Conservation (phyloP, 495 filamentous ascomycete genomes). For the Elasticomyces elasticus region DNA sequence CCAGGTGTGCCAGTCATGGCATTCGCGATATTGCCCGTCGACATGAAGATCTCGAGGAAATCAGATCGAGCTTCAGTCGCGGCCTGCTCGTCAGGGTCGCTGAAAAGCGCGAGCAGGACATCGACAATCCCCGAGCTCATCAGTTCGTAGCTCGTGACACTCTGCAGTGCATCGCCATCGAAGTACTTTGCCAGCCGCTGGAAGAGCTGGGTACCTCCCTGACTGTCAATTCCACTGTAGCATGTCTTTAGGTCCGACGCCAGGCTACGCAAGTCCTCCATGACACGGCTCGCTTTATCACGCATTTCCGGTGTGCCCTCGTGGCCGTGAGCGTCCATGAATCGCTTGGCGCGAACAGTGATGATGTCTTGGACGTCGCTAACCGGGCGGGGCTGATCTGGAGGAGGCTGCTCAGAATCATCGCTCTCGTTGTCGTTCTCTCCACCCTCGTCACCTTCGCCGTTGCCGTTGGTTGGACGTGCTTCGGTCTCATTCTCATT, state of each 20-base stretch:
- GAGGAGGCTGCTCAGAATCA: slow-evolving; percentile 3
- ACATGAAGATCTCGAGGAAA: slow-evolving; percentile 96
- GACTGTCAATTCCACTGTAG: slow-evolving; percentile 48
- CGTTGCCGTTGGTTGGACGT: slow-evolving; percentile 48
- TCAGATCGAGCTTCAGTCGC: slow-evolving; percentile 59
- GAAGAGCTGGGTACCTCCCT: slow-evolving; percentile 57
- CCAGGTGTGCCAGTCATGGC: slow-evolving; percentile 52
- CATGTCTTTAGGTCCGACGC: slow-evolving; percentile 59
- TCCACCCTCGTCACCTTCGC: slow-evolving; percentile 38
- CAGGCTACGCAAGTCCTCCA: slow-evolving; percentile 60
- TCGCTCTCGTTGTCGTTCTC: slow-evolving; percentile 39
- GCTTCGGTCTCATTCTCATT: slow-evolving; percentile 54
- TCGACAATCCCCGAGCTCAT: slow-evolving; percentile 82
- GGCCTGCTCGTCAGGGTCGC: slow-evolving; percentile 39
- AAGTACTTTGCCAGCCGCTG: slow-evolving; percentile 74
- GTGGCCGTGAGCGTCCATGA: slow-evolving; percentile 73
- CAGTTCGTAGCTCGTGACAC: slow-evolving; percentile 93
- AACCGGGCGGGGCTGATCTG: slow-evolving; percentile 27
- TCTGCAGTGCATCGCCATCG: slow-evolving; percentile 75
- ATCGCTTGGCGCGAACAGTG: slow-evolving; percentile 61
- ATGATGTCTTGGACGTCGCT: slow-evolving; percentile 65
- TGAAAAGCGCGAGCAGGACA: slow-evolving; percentile 72
- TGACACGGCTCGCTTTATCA: slow-evolving; percentile 63
- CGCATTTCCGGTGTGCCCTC: slow-evolving; percentile 59
- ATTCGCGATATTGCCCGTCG: slow-evolving; percentile 42